These are phyloP conservation scores for Xylariaceae sp. DNA, from an alignment of 2,329 filamentous ascomycete genomes.

Conservation along the genomic window DNA sequence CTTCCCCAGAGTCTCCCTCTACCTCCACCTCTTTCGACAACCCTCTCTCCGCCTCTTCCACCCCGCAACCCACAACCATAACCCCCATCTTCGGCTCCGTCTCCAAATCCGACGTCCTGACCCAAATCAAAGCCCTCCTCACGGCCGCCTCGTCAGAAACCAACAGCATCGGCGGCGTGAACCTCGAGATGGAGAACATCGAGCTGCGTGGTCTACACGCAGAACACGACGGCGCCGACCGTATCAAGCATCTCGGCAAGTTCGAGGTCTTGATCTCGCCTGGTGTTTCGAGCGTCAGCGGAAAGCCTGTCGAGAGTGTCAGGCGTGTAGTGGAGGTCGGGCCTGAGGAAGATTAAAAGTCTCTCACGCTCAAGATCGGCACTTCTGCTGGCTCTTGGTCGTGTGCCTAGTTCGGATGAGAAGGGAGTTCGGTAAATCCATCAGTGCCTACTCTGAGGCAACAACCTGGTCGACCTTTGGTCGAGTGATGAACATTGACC, in stretches of 20 bases:
- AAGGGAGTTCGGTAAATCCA: no score
- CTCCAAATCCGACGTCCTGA: constrained; percentile 35
- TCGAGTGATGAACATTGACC: no score
- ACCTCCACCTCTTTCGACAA: constrained; percentile 22
- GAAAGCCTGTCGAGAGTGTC: constrained; percentile 30
- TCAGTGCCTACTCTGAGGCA: no score
- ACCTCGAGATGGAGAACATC: constrained; percentile 35
- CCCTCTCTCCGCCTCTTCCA: constrained; percentile 27
- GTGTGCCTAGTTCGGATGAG: no score
- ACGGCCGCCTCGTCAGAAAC: constrained; percentile 29
- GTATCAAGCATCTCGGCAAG: constrained; percentile 39
- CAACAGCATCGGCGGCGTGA: constrained; percentile 32
- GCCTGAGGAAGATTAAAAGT: constrained; percentile 19
- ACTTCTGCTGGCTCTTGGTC: no score
- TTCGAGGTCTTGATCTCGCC: constrained; percentile 36
- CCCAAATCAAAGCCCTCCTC: constrained; percentile 33
- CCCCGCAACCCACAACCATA: not conserved
- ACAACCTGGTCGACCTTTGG: no score
- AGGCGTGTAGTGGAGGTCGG: constrained; percentile 34
- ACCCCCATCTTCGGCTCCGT: constrained; percentile 42
- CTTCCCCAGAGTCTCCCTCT: constrained; percentile 19
- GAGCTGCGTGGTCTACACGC: constrained; percentile 30
- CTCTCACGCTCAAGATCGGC: no score
- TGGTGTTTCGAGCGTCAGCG: constrained; percentile 23
- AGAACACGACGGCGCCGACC: constrained; percentile 29